Evolutionary conservation across 345 rosid species (phyloP), one percentile per base, ranked within the genome.

Genomic region (Abelmoschus esculentus): DNA sequence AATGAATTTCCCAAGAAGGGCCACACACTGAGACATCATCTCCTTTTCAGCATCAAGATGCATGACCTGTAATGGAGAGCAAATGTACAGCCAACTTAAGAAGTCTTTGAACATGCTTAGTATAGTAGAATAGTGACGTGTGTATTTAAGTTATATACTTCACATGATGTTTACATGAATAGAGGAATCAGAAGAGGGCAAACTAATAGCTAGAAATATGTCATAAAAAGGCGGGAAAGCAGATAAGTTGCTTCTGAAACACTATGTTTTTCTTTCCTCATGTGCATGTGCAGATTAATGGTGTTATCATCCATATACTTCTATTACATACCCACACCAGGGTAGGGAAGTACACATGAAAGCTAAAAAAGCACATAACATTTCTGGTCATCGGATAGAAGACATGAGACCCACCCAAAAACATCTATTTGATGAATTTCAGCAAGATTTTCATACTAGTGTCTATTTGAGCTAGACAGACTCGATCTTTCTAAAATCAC

Each of bases 11-110:
- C 99, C 99, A 70, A 96, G 97, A 73, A 96, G 97, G 66, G 98
- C 93, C 71, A 96, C 96, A 76, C 99, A 92, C 78, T 96, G 99
- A 74, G 99, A 90, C 96, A 96, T 90, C 99, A 96, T 92, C 86
- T 96, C 99, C 67, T 86, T 92, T 79, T 96, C 99, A 62, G 98
- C 99, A 89, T 96, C 98, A 79, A 96, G 99, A 84, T 96, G 99
- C 95, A 96, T 92, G 80, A 96, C 97, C 98, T 96, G 81, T 42
- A 57, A 70, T 15, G 14, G 69, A 67, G 65, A 78, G 66, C 42
- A 44, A 61, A 72, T 42, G 14, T 46, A 60, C 58, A 66, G 10
- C 46, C 61, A 36, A 52, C 66, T 47, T 14, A 73, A 72, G 6
- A 49, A 49, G 54, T 49, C 17, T 15, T 13, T 14, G 54, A 49